Evolutionary conservation across 495 filamentous ascomycete species (phyloP).

Genomic region (Trichoderma gamsii): DNA sequence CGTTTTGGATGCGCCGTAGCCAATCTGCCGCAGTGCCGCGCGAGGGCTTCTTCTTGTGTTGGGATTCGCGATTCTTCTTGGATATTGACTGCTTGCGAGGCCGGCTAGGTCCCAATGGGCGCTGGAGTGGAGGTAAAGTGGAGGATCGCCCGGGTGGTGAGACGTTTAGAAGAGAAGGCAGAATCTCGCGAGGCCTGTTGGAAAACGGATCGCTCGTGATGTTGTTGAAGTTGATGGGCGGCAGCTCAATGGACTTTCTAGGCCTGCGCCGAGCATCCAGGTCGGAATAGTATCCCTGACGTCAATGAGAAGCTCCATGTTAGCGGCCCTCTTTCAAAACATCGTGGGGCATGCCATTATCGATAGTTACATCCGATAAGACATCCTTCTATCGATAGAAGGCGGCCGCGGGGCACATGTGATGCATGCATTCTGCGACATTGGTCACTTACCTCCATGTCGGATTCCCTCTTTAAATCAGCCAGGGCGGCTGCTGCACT

Average conservation of each 20-base stretch:
- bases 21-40: constrained; percentile 48
- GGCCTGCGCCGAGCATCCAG: constrained; percentile 52
- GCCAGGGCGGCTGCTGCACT: constrained; percentile 82
- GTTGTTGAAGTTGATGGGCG: constrained; percentile 56
- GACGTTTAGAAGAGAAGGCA: constrained; percentile 72
- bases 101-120: constrained; percentile 53
- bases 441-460: constrained; percentile 63
- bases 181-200: constrained; percentile 57
- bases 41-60: constrained; percentile 72
- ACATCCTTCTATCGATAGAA: not conserved
- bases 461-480: constrained; percentile 79
- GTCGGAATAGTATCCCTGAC: constrained; percentile 66
- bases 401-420: not conserved
- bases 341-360: not conserved
- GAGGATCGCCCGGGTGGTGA: constrained; percentile 84
- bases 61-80: constrained; percentile 62
- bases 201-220: constrained; percentile 65
- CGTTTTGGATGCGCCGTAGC: constrained; percentile 46
- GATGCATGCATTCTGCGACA: not conserved
- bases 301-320: constrained; percentile 11
- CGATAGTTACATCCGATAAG: not conserved
- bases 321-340: not conserved
- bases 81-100: constrained; percentile 80
- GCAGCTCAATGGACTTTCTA: constrained; percentile 64
- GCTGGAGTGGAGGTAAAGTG: constrained; percentile 74